Evolutionary conservation across 257 asterid species (phyloP).

Genomic region (Haberlea rhodopensis): DNA sequence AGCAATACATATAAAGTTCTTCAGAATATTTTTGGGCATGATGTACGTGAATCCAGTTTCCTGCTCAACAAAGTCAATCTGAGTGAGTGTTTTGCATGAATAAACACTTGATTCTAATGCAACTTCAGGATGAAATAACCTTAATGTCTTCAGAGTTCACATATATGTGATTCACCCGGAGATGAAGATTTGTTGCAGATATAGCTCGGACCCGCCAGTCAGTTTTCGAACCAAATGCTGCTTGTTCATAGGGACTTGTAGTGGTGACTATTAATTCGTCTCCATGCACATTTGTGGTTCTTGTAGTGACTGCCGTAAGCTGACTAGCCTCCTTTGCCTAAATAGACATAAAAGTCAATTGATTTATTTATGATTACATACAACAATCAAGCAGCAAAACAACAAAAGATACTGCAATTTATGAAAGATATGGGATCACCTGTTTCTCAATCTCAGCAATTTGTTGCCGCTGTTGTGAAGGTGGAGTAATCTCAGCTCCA

Average conservation of each 20-base stretch:
- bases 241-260: constrained; percentile 94
- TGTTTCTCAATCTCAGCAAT: constrained; percentile 97
- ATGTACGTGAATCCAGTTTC: constrained; percentile 97
- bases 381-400: not conserved
- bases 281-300: constrained; percentile 91
- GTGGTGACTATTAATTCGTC: constrained; percentile 92
- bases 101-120: not conserved
- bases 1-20: constrained; percentile 95
- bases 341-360: constrained; percentile 10
- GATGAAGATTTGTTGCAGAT: constrained; percentile 98
- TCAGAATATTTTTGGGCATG: constrained; percentile 95
- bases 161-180: constrained; percentile 92
- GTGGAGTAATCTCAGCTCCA: constrained; percentile 99
- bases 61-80: constrained; percentile 43
- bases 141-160: constrained; percentile 97
- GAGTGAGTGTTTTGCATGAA: not conserved
- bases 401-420: not conserved
- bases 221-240: constrained; percentile 81
- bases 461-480: constrained; percentile 96
- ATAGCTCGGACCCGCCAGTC: constrained; percentile 99
- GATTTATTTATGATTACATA: constrained; percentile 6
- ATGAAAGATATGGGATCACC: constrained; percentile 36
- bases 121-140: constrained; percentile 38
- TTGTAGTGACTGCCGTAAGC: constrained; percentile 93
- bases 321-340: constrained; percentile 97